Evolutionary conservation across 352 stramenopile species (phyloP).

Genomic region (Pythium oligandrum): DNA sequence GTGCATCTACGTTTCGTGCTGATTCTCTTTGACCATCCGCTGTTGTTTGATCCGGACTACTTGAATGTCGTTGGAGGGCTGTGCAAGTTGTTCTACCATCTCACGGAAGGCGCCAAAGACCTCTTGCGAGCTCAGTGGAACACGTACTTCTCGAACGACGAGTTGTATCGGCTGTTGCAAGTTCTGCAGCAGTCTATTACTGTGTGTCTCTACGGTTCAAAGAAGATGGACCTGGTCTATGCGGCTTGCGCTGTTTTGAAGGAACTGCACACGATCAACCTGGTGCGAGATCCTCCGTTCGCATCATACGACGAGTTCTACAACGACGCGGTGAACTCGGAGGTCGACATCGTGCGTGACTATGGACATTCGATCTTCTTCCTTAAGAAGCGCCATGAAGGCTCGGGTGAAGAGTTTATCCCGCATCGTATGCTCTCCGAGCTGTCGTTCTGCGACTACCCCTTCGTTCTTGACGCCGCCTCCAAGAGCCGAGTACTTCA

Average conservation of each 20-base stretch:
- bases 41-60: conserved; percentile 77
- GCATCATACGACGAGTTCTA: conserved; percentile 73
- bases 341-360: conserved; percentile 78
- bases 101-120: conserved; percentile 39
- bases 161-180: conserved; percentile 59
- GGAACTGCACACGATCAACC: conserved; percentile 65
- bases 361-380: conserved; percentile 72
- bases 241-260: conserved; percentile 59
- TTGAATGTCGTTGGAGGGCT: conserved; percentile 63
- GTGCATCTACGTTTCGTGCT: conserved; percentile 55
- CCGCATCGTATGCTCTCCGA: conserved; percentile 63
- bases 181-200: conserved; percentile 78
- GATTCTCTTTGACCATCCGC: conserved; percentile 67
- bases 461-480: conserved; percentile 70
- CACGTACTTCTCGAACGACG: conserved; percentile 42
- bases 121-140: conserved; percentile 53
- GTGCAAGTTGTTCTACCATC: conserved; percentile 65
- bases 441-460: conserved; percentile 79
- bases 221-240: conserved; percentile 77
- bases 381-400: conserved; percentile 48
- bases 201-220: conserved; percentile 59
- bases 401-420: conserved; percentile 15
- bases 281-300: conserved; percentile 34
- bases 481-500: conserved; percentile 78
- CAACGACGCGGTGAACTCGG: conserved; percentile 77